phyloP scores from a whole-genome alignment of 1,284 basidiomycete species.

The Ustilago shanxiensis region DNA sequence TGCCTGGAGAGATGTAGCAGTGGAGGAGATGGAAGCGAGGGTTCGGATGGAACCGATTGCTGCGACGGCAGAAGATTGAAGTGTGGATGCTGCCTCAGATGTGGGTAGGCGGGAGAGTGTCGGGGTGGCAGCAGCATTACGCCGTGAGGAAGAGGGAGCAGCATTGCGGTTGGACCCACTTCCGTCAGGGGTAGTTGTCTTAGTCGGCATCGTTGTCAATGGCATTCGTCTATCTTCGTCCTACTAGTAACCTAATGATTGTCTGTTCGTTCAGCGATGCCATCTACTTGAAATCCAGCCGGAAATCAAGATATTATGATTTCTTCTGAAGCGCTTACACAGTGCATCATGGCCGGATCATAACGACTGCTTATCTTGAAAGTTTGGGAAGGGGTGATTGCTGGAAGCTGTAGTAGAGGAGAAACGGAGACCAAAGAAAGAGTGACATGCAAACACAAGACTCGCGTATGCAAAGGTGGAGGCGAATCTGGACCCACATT shows the following conservation, averaged over 20 bases:
- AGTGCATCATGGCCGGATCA: neutral
- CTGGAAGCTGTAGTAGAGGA: neutral
- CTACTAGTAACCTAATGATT: neutral
- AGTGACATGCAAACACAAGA: neutral
- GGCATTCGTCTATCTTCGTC: neutral
- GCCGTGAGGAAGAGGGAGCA: constrained; percentile 10
- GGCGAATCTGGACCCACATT: no score
- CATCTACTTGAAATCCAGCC: neutral
- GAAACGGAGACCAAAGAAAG: neutral
- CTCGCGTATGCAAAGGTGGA: neutral
- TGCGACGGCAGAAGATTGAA: constrained; percentile 33
- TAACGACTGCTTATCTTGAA: neutral
- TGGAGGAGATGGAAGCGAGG: constrained; percentile 25
- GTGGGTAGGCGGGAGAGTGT: constrained; percentile 22
- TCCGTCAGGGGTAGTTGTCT: neutral
- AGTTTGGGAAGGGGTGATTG: neutral
- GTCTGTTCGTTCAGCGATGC: neutral
- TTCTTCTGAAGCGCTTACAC: neutral
- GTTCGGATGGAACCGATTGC: constrained; percentile 28
- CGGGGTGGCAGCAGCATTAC: neutral
- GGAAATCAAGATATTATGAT: neutral
- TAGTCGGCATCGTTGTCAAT: constrained; percentile 16
- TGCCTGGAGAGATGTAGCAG: constrained; percentile 26
- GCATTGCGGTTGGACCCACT: neutral
- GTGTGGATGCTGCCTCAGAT: constrained; percentile 11